Conservation (phyloP, 2,329 filamentous ascomycete genomes). For the Aspergillus novoparasiticus region DNA sequence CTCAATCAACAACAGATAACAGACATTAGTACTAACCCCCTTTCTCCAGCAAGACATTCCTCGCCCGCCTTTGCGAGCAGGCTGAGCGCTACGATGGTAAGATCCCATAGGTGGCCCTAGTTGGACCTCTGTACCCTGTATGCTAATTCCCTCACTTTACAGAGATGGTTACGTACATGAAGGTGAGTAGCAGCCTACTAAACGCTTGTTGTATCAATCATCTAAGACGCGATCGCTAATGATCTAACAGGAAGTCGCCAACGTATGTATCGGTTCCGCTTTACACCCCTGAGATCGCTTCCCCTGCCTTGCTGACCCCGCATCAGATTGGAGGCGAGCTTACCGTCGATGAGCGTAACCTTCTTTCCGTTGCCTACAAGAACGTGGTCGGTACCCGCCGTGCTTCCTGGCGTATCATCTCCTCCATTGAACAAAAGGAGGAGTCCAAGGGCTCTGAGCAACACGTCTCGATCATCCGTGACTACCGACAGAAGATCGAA, state of each 20-base stretch:
- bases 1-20: conserved; percentile 19
- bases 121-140: conserved; percentile 13
- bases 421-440: conserved; percentile 99
- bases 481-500: conserved; percentile 99
- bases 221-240: conserved; percentile 26
- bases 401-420: conserved; percentile 99
- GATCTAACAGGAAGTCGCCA: conserved; percentile 78
- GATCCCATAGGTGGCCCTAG: conserved; percentile 25
- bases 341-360: conserved; percentile 77
- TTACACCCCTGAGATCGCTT: conserved; percentile 1
- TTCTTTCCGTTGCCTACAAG: conserved; percentile 99
- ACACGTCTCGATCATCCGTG: conserved; percentile 90
- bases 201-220: not conserved
- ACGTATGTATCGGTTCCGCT: conserved; percentile 57
- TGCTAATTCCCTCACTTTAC: conserved; percentile 31
- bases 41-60: conserved; percentile 89
- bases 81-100: conserved; percentile 98
- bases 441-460: conserved; percentile 97
- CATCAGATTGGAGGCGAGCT: conserved; percentile 66
- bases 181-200: conserved; percentile 57
- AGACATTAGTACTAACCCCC: conserved; percentile 37
- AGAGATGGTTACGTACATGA: conserved; percentile 99
- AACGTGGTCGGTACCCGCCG: conserved; percentile 98
- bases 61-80: conserved; percentile 99
- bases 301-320: conserved; percentile 21